Evolutionary conservation across 75 land plant species (phyloP).

Genomic region (Pinus taeda): DNA sequence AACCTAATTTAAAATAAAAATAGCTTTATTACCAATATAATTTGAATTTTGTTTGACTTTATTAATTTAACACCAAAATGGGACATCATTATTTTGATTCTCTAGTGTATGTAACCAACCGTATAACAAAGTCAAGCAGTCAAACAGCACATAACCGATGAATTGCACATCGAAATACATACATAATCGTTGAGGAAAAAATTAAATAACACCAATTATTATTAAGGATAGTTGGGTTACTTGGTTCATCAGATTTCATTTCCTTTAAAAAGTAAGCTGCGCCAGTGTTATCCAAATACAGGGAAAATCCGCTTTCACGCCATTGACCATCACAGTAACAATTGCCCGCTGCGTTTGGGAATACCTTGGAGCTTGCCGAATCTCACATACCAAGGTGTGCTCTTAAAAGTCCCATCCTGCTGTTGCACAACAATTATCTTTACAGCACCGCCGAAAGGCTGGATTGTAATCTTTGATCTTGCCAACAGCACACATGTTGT

Average conservation of each 20-base stretch:
- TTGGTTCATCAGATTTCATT: constrained; percentile 34
- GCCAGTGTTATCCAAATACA: constrained; percentile 86
- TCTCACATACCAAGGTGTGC: constrained; percentile 95
- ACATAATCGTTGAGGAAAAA: no score
- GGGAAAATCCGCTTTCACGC: constrained; percentile 67
- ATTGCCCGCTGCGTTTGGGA: constrained; percentile 71
- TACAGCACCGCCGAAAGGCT: constrained; percentile 97
- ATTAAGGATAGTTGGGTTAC: no score
- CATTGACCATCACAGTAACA: constrained; percentile 76
- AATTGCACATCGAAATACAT: no score
- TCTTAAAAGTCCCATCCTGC: constrained; percentile 82
- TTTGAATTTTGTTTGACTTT: no score
- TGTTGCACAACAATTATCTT: constrained; percentile 92
- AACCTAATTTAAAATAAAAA: no score
- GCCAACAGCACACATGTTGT: constrained; percentile 67
- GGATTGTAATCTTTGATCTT: constrained; percentile 77
- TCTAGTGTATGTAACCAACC: no score
- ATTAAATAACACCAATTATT: no score
- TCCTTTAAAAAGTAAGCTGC: constrained; percentile 88
- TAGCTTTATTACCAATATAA: no score
- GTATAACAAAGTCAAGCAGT: no score
- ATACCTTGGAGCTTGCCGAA: constrained; percentile 97
- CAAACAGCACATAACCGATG: no score
- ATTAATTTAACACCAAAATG: no score
- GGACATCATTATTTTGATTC: no score